These are phyloP conservation scores for Ustilago trichophora DNA, from an alignment of 1,284 basidiomycete genomes.

Conservation along the genomic window DNA sequence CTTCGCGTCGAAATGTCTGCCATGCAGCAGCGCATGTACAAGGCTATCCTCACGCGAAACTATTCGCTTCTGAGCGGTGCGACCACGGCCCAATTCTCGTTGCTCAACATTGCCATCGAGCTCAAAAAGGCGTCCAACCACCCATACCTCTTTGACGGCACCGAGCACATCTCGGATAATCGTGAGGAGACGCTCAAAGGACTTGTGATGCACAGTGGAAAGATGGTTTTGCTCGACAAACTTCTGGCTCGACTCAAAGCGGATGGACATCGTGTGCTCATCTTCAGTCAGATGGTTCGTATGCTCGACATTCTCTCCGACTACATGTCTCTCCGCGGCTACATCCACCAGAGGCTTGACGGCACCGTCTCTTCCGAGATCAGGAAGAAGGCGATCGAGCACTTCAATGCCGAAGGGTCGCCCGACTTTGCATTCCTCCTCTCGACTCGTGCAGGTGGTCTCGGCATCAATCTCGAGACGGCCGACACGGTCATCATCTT, in stretches of 20 bases:
- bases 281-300: constrained; percentile 94
- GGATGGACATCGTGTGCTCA: constrained; percentile 69
- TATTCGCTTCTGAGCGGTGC: constrained; percentile 86
- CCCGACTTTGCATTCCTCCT: constrained; percentile 72
- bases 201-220: constrained; percentile 69
- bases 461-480: constrained; percentile 97
- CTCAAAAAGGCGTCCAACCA: constrained; percentile 75
- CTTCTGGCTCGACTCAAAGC: constrained; percentile 68
- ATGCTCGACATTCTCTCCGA: constrained; percentile 98
- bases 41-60: constrained; percentile 97
- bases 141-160: constrained; percentile 96
- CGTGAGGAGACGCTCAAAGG: constrained; percentile 76
- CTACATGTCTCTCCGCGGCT: constrained; percentile 89
- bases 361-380: constrained; percentile 79
- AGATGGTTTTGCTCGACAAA: constrained; percentile 70
- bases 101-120: constrained; percentile 70
- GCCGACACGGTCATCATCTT: constrained; percentile 95
- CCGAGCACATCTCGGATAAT: constrained; percentile 79
- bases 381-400: constrained; percentile 83
- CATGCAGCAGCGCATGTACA: constrained; percentile 97
- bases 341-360: constrained; percentile 82
- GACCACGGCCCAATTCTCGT: constrained; percentile 81
- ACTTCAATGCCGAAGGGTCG: constrained; percentile 78
- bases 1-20: constrained; percentile 97
- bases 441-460: constrained; percentile 88